These are phyloP conservation scores for Alternaria ventricosa DNA, from an alignment of 2,329 filamentous ascomycete species.

Conservation along the genomic window DNA sequence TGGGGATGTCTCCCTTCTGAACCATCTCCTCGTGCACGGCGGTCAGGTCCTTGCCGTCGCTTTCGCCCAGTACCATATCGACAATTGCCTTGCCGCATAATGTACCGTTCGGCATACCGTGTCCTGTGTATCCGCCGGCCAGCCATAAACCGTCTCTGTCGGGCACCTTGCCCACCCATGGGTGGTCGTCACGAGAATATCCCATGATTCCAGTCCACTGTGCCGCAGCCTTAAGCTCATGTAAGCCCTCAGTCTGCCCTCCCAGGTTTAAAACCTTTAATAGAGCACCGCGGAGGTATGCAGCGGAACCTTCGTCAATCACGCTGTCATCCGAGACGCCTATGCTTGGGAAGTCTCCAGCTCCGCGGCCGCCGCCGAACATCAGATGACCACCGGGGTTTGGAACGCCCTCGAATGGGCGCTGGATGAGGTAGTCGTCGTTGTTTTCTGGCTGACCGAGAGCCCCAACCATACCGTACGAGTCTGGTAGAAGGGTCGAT, in stretches of 20 bases:
- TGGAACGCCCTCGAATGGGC: slow-evolving; percentile 57
- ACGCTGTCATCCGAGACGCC: slow-evolving; percentile 66
- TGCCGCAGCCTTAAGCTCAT: slow-evolving; percentile 56
- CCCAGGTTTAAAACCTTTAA: slow-evolving; percentile 46
- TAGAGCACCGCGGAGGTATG: slow-evolving; percentile 60
- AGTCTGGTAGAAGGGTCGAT: slow-evolving; percentile 58
- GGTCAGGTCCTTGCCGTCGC: slow-evolving; percentile 41
- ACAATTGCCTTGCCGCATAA: slow-evolving; percentile 70
- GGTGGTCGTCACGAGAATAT: slow-evolving; percentile 67
- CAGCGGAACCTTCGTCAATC: slow-evolving; percentile 63
- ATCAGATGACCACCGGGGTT: slow-evolving; percentile 65
- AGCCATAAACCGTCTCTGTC: slow-evolving; percentile 65
- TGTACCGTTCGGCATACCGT: slow-evolving; percentile 78
- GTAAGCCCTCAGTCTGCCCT: slow-evolving; percentile 43
- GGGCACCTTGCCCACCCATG: slow-evolving; percentile 75
- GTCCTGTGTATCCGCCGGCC: slow-evolving; percentile 71
- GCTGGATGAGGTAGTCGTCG: slow-evolving; percentile 77
- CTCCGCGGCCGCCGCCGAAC: slow-evolving; percentile 72
- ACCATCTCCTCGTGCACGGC: slow-evolving; percentile 42
- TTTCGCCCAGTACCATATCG: slow-evolving; percentile 60
- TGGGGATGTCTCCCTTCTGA: slow-evolving; percentile 43
- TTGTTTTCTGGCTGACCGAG: slow-evolving; percentile 55
- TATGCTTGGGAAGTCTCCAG: slow-evolving; percentile 54
- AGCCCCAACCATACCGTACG: slow-evolving; percentile 69
- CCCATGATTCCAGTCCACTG: slow-evolving; percentile 84